Evolutionary conservation across 352 stramenopile species (phyloP).

Genomic region (Phytophthora crassamura): DNA sequence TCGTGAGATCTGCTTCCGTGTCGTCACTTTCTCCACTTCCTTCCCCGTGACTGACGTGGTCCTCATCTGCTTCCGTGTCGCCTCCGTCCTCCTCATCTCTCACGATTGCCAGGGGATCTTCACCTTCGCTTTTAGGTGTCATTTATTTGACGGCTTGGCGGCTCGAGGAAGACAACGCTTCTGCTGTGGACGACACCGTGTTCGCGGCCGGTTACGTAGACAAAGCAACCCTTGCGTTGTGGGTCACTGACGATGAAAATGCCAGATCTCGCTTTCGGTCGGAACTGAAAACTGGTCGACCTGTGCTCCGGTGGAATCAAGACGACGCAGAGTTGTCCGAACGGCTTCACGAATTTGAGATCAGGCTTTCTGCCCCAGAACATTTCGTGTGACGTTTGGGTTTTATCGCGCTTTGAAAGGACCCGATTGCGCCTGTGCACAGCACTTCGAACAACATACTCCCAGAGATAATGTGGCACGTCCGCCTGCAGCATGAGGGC

Average conservation of each 20-base stretch:
- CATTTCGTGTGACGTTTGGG: background rate
- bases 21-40: too few species aligned
- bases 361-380: constrained; percentile 19
- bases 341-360: constrained; percentile 3
- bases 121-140: too few species aligned
- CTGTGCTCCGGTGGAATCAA: constrained; percentile 3
- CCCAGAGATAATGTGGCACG: constrained; percentile 14
- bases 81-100: too few species aligned
- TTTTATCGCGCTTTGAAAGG: background rate
- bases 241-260: constrained; percentile 19
- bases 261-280: constrained; percentile 8
- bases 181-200: constrained; percentile 13
- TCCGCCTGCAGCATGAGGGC: constrained; percentile 6
- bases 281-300: background rate
- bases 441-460: constrained; percentile 10
- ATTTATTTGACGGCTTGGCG: background rate
- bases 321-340: constrained; percentile 12
- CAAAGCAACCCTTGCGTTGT: constrained; percentile 18
- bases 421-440: background rate
- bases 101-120: too few species aligned
- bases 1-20: too few species aligned
- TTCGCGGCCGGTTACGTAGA: constrained; percentile 6
- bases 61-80: too few species aligned
- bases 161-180: constrained; percentile 20
- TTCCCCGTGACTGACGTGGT: too few species aligned